Evolutionary conservation across 306 rosid species (phyloP).

Genomic region (Arachis stenosperma): DNA sequence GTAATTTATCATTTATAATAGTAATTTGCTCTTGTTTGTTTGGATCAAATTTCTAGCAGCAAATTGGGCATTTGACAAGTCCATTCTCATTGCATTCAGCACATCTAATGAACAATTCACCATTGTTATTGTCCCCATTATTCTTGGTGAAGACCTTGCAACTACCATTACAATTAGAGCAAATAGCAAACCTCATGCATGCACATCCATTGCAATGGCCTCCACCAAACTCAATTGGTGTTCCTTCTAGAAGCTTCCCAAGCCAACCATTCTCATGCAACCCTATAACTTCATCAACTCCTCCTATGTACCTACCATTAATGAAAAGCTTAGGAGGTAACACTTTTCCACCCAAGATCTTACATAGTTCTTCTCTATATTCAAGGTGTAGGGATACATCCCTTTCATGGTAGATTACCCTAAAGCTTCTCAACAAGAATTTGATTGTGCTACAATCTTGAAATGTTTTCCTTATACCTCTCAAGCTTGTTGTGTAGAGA

Average conservation of each 20-base stretch:
- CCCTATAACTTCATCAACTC: constrained; percentile 81
- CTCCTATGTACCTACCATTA: constrained; percentile 89
- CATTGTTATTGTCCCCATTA: constrained; percentile 33
- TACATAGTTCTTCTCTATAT: constrained; percentile 84
- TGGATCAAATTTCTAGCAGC: constrained; percentile 50
- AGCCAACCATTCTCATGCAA: constrained; percentile 88
- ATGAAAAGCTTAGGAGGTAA: constrained; percentile 92
- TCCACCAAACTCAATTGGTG: constrained; percentile 41
- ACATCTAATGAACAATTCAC: constrained; percentile 55
- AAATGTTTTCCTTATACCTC: constrained; percentile 81
- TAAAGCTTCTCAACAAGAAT: constrained; percentile 77
- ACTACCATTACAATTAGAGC: constrained; percentile 78
- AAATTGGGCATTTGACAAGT: constrained; percentile 72
- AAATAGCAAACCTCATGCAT: constrained; percentile 64
- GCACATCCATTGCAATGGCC: constrained; percentile 67
- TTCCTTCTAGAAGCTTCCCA: constrained; percentile 72
- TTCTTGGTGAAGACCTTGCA: constrained; percentile 55
- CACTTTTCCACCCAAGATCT: constrained; percentile 61
- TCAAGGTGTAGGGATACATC: constrained; percentile 82
- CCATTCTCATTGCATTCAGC: constrained; percentile 88
- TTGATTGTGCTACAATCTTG: constrained; percentile 70
- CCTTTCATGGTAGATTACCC: constrained; percentile 66
- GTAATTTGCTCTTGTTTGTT: constrained; percentile 20
- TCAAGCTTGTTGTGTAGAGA: constrained; percentile 85
- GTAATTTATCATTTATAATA: neutral